Base-by-base conservation (phyloP, 2,329 filamentous ascomycete genomes). In the Aureobasidium melanogenum region DNA sequence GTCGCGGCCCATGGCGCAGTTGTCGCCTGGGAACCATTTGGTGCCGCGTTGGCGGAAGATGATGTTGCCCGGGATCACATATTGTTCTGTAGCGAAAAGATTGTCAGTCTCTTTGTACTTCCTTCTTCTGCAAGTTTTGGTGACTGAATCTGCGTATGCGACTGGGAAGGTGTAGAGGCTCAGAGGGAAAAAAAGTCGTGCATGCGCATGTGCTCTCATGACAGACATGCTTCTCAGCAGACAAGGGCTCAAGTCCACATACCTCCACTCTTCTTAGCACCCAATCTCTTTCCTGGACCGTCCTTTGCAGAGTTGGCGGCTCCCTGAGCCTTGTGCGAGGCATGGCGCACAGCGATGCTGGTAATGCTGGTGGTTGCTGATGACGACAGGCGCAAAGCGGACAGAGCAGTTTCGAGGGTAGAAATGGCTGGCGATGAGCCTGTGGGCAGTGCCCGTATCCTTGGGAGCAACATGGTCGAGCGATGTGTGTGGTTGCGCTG, bases 21-120 rank as follows among this genome's bases (percentile, higher is more conserved):
- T 97, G 74, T 97, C 94, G 69, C 94, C 94, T 0, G 94, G 88
- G 74, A 88, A 93, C 94, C 94, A 99, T 70, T 87, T 84, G 4
- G 94, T 95, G 69, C 94, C 94, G 70, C 93, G 88, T 76, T 99
- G 94, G 73, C 91, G 91, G 84, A 94, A 99, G 77, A 99, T 89
- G 76, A 99, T 99, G 79, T 96, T 97, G 60, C 94, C 94, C 5
- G 92, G 88, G 62, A 96, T 88, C 38, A 99, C 94, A 74, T 88
- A 96, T 79, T 97, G 88, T 73, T 93, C 88, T 92, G 71, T 62
- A 3, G 14, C n/a, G 6, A 3, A 19, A 8, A 4, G 8, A 34
- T 17, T 28, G 36, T 54, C 50, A 41, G 50, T 54, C n/a, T 38
- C 5, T 43, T 43, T 43, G 9, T 26, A 12, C 10, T 43, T 41